Percentiles rank a stretch among this genome's conserved stretches.
Evolutionary conservation across 2,329 filamentous ascomycete genomes (phyloP).

Genomic region (Colletotrichum falcatum): DNA sequence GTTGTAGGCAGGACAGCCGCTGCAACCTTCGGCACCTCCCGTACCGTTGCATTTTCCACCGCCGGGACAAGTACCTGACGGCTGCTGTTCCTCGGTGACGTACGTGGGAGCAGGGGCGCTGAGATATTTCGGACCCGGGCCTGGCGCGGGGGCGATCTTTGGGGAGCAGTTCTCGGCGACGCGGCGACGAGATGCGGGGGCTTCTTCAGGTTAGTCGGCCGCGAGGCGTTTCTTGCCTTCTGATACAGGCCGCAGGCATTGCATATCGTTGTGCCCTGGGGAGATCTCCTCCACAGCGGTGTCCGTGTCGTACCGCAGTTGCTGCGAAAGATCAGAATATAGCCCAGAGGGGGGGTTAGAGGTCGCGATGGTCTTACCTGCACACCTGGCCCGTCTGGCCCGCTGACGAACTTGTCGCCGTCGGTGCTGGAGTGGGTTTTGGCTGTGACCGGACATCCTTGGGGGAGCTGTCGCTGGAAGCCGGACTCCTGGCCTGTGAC

Average conservation of each 20-base stretch:
- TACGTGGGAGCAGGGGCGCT: constrained; percentile 72
- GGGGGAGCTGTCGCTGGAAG: constrained; percentile 36
- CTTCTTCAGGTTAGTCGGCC: constrained; percentile 91
- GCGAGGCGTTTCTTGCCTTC: constrained; percentile 91
- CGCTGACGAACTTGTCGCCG: constrained; percentile 36
- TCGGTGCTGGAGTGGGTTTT: constrained; percentile 38
- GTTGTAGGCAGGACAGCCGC: constrained; percentile 96
- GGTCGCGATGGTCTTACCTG: constrained; percentile 63
- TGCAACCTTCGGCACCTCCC: constrained; percentile 93
- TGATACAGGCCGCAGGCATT: constrained; percentile 97
- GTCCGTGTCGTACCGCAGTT: constrained; percentile 96
- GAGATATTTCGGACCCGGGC: constrained; percentile 54
- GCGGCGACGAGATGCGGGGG: constrained; percentile 66
- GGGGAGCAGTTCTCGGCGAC: constrained; percentile 57
- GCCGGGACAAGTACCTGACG: constrained; percentile 91
- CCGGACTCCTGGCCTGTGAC: constrained; percentile 39
- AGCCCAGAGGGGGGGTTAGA: constrained; percentile 1
- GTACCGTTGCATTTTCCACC: constrained; percentile 97
- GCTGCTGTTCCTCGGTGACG: constrained; percentile 79
- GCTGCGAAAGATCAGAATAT: constrained; percentile 61
- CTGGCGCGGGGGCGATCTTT: constrained; percentile 50
- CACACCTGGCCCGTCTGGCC: constrained; percentile 73
- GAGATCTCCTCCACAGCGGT: constrained; percentile 93
- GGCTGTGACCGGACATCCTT: constrained; percentile 22
- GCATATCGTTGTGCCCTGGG: constrained; percentile 93